These are phyloP conservation scores for Ophiocordyceps camponoti-floridani DNA, from an alignment of 2,329 filamentous ascomycete species.

Conservation along the genomic window DNA sequence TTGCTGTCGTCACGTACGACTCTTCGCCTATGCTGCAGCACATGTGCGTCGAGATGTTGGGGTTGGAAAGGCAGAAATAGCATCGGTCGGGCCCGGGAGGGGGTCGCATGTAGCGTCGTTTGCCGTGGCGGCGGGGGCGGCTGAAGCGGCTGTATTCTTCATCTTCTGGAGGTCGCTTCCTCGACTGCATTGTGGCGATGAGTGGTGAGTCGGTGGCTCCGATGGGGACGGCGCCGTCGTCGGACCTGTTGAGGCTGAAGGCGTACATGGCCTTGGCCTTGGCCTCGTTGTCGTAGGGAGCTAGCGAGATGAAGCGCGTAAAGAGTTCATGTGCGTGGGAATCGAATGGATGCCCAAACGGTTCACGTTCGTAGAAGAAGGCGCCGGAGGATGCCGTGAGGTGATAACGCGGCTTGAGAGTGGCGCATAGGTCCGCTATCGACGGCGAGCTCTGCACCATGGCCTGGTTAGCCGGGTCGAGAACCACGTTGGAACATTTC, in stretches of 20 bases:
- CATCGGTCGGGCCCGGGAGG: slow-evolving; percentile 61
- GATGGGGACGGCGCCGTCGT: slow-evolving; percentile 40
- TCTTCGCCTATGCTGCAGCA: slow-evolving; percentile 79
- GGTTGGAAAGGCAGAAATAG: slow-evolving; percentile 91
- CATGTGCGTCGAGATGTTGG: slow-evolving; percentile 68
- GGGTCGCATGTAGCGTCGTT: slow-evolving; percentile 29
- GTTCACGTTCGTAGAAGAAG: slow-evolving; percentile 79
- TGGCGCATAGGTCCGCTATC: slow-evolving; percentile 60
- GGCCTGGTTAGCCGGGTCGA: slow-evolving; percentile 33
- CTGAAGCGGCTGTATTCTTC: slow-evolving; percentile 38
- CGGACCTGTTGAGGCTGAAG: slow-evolving; percentile 51
- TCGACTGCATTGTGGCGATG: slow-evolving; percentile 25
- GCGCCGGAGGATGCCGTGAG: slow-evolving; percentile 48
- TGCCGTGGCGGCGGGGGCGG: slow-evolving; percentile 23
- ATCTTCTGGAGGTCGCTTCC: slow-evolving; percentile 35
- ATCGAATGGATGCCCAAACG: slow-evolving; percentile 79
- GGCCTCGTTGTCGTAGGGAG: slow-evolving; percentile 52
- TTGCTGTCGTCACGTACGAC: slow-evolving; percentile 77
- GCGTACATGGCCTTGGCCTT: slow-evolving; percentile 75
- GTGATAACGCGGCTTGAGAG: slow-evolving; percentile 83
- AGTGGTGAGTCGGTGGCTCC: slow-evolving; percentile 68
- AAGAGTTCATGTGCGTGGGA: no score
- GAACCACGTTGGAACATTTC: slow-evolving; percentile 44
- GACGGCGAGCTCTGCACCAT: slow-evolving; percentile 40
- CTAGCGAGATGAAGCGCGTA: slow-evolving; percentile 83